phyloP scores from a whole-genome alignment of 1,284 basidiomycete species.

The Rhodofomes roseus region DNA sequence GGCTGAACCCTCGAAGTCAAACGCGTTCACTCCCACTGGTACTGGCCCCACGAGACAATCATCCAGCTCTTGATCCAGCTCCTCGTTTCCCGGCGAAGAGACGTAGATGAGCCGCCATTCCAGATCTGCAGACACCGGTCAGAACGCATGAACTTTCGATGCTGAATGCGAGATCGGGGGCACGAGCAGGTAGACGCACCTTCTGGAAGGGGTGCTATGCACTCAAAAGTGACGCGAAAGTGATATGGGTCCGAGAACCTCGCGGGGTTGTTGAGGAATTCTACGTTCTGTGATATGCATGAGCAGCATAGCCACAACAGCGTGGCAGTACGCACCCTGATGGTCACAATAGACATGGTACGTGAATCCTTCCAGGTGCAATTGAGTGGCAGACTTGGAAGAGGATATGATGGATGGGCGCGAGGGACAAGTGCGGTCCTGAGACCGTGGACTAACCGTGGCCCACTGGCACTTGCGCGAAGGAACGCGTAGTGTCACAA shows the following conservation, averaged over 20 bases:
- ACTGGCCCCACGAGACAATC: constrained; percentile 96
- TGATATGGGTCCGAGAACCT: constrained; percentile 88
- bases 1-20: constrained; percentile 86
- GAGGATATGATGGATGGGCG: not conserved
- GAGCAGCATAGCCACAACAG: not conserved
- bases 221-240: constrained; percentile 97
- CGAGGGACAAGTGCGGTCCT: not conserved
- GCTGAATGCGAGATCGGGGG: too few species aligned
- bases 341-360: constrained; percentile 66
- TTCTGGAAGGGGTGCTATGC: constrained; percentile 89
- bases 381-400: not conserved
- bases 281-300: constrained; percentile 56
- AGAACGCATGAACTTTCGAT: not conserved
- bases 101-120: constrained; percentile 99
- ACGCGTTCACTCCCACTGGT: constrained; percentile 92
- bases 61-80: constrained; percentile 94
- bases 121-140: constrained; percentile 58
- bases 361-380: too few species aligned
- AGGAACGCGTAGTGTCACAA: constrained; percentile 2
- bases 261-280: constrained; percentile 92
- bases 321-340: constrained; percentile 31
- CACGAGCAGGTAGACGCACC: constrained; percentile 20
- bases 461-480: not conserved
- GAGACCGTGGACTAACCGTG: not conserved
- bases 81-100: constrained; percentile 88